Conservation (phyloP, 768 basidiomycete species). For the Trametes elegans region DNA sequence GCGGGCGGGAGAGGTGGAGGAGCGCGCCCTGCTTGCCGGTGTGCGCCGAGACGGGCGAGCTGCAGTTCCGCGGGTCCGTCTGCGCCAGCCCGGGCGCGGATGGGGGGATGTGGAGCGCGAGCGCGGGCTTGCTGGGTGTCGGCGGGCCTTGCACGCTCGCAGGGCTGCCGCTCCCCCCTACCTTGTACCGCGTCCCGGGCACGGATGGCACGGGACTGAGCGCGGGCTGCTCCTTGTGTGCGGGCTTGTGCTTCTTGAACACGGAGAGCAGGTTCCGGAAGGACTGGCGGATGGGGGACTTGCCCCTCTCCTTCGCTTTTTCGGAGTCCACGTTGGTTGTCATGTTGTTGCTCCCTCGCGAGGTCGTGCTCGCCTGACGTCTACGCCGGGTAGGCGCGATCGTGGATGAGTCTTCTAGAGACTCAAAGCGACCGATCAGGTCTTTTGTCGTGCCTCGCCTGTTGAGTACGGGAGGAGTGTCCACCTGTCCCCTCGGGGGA, state of each 20-base stretch:
- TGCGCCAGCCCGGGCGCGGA: not conserved
- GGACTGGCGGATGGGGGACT: slow-evolving; percentile 61
- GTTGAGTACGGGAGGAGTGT: not conserved
- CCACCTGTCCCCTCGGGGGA: not conserved
- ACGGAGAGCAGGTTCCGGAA: slow-evolving; percentile 61
- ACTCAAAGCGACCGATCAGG: slow-evolving; percentile 53
- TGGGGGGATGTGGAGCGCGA: slow-evolving; percentile 8
- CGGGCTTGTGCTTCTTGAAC: slow-evolving; percentile 47
- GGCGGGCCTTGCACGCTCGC: not conserved
- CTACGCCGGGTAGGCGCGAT: not conserved
- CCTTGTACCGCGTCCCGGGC: slow-evolving; percentile 1
- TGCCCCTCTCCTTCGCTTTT: slow-evolving; percentile 40
- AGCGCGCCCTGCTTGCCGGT: slow-evolving; percentile 37
- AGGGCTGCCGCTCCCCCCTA: not conserved
- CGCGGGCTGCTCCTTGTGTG: slow-evolving; percentile 8
- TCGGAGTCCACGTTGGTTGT: slow-evolving; percentile 2
- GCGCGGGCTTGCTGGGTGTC: not conserved
- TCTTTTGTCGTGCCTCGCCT: slow-evolving; percentile 43
- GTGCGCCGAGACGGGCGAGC: slow-evolving; percentile 21
- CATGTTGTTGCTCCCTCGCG: not conserved
- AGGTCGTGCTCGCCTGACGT: not conserved
- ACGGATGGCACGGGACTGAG: not conserved
- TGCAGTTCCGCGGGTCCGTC: slow-evolving; percentile 23
- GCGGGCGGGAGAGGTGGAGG: slow-evolving; percentile 43
- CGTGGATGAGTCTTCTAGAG: slow-evolving; percentile 30